These are phyloP conservation scores for Xenoacremonium recifei DNA, from an alignment of 2,329 filamentous ascomycete genomes.

Conservation along the genomic window DNA sequence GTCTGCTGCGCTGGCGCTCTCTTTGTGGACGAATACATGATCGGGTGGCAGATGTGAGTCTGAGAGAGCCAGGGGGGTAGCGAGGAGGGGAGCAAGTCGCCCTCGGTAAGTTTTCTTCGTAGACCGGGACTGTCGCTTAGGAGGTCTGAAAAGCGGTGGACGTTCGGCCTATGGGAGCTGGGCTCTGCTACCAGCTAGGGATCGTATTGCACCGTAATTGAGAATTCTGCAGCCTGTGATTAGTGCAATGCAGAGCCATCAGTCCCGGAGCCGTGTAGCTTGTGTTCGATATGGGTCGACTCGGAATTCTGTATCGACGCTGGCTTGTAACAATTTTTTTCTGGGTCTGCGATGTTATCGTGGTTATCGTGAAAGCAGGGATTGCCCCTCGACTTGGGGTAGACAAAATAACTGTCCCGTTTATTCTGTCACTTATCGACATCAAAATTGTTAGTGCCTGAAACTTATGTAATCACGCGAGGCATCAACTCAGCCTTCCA, in stretches of 20 bases:
- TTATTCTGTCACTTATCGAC: conserved; percentile 3
- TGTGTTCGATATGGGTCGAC: conserved; percentile 13
- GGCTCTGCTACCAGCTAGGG: conserved; percentile 6
- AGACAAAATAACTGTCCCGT: conserved; percentile 12
- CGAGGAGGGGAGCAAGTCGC: conserved; percentile 2
- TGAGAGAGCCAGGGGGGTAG: conserved; percentile 8
- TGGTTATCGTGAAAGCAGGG: conserved; percentile 18
- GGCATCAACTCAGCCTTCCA: conserved; percentile 34
- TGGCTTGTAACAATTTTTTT: conserved; percentile 25
- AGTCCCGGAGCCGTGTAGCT: conserved; percentile 20
- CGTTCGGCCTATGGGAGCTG: conserved; percentile 10
- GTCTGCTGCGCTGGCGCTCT: conserved; percentile 45
- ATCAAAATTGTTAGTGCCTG: conserved; percentile 27
- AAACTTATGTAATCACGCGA: conserved; percentile 27
- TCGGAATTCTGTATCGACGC: conserved; percentile 20
- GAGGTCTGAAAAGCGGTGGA: background rate
- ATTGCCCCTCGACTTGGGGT: conserved; percentile 6
- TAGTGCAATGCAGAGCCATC: conserved; percentile 17
- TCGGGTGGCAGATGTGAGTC: conserved; percentile 19
- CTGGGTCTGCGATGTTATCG: too few relatives aligned
- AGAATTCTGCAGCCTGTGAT: conserved; percentile 20
- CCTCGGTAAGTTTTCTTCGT: conserved; percentile 18
- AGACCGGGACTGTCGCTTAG: conserved; percentile 5
- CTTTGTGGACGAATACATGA: conserved; percentile 43
- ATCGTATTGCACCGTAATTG: too few relatives aligned